Evolutionary conservation across 2,329 filamentous ascomycete species (phyloP).

Genomic region (Raffaelea albimanens): DNA sequence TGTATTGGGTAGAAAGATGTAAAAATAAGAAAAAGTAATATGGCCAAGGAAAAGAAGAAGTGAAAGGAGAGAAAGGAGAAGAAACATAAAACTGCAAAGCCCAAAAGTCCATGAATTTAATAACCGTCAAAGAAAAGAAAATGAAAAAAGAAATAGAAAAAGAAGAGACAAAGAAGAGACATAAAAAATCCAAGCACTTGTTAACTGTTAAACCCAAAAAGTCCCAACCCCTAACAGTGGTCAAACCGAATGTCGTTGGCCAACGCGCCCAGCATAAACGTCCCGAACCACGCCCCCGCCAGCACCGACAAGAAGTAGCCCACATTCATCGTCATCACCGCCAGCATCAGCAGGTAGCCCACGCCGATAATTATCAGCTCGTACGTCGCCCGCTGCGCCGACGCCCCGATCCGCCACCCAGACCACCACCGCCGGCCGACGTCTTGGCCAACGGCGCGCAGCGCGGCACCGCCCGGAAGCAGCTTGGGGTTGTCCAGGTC

Average conservation of each 20-base stretch:
- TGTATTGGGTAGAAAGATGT: too few species aligned
- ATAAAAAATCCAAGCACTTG: neutral
- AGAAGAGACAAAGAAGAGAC: neutral
- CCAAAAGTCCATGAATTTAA: too few species aligned
- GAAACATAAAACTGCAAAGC: too few species aligned
- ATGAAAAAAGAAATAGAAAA: too few species aligned
- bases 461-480: neutral
- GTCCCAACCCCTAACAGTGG: constrained; percentile 31
- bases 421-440: neutral
- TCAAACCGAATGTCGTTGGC: constrained; percentile 34
- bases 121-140: too few species aligned
- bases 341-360: constrained; percentile 82
- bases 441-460: neutral
- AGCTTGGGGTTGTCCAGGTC: constrained; percentile 18
- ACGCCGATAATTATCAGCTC: constrained; percentile 55
- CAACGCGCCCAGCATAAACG: constrained; percentile 65
- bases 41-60: too few species aligned
- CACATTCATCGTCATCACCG: constrained; percentile 80
- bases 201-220: too few species aligned
- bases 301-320: constrained; percentile 70
- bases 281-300: constrained; percentile 70
- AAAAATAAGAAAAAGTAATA: too few species aligned
- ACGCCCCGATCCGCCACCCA: neutral
- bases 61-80: too few species aligned
- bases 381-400: constrained; percentile 1